phyloP scores from a whole-genome alignment of 2,329 filamentous ascomycete species.

The Pezicula carpinea region DNA sequence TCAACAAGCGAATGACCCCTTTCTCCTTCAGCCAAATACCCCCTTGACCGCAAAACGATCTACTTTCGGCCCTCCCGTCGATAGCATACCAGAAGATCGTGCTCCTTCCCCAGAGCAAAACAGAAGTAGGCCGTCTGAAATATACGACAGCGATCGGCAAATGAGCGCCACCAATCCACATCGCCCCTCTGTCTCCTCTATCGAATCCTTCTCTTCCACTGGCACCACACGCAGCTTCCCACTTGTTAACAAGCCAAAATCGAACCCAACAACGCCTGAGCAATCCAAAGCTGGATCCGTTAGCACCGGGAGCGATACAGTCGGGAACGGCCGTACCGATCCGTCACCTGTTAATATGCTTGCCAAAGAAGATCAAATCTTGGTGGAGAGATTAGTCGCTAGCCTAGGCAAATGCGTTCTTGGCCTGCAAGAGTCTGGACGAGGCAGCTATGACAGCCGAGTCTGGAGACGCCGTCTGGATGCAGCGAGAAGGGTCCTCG shows the following conservation, averaged over 20 bases:
- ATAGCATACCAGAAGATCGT: slow-evolving; percentile 6
- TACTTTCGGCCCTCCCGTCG: slow-evolving; percentile 22
- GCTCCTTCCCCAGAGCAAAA: slow-evolving; percentile 5
- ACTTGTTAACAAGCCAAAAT: slow-evolving; percentile 48
- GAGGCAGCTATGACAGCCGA: slow-evolving; percentile 52
- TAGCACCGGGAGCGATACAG: slow-evolving; percentile 13
- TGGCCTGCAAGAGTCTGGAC: slow-evolving; percentile 50
- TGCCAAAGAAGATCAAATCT: slow-evolving; percentile 48
- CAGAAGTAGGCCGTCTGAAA: slow-evolving; percentile 12
- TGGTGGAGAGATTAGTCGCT: slow-evolving; percentile 56
- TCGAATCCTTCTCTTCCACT: slow-evolving; percentile 35
- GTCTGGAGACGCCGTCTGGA: slow-evolving; percentile 70
- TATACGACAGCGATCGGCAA: slow-evolving; percentile 12
- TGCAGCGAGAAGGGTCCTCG: slow-evolving; percentile 66
- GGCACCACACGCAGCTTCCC: slow-evolving; percentile 60
- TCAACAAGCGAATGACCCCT: slow-evolving; percentile 22
- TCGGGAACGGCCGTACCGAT: slow-evolving; percentile 10
- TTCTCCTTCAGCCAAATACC: slow-evolving; percentile 7
- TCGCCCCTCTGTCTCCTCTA: slow-evolving; percentile 52
- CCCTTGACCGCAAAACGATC: slow-evolving; percentile 19
- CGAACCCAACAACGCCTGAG: slow-evolving; percentile 3
- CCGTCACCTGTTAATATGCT: slow-evolving; percentile 28
- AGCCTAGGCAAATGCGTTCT: slow-evolving; percentile 57
- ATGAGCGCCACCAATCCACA: slow-evolving; percentile 28
- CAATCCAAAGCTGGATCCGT: slow-evolving; percentile 8